Conservation (phyloP, 129 eudicot genomes). For the Arctium lappa region DNA sequence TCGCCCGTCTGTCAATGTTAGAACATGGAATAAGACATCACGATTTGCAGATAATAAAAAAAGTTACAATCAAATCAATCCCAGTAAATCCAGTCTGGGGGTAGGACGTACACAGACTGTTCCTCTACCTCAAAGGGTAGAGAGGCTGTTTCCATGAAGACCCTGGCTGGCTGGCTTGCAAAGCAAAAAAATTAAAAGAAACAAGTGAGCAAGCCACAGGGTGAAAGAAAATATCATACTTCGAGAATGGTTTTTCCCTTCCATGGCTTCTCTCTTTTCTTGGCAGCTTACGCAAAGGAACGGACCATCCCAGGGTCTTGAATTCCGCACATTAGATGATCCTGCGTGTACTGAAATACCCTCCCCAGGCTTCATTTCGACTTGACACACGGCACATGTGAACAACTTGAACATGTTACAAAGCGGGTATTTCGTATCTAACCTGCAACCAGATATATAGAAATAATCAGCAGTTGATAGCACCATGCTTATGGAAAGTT, state of each 20-base stretch:
- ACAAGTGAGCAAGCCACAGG: too few relatives aligned
- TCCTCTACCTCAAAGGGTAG: too few relatives aligned
- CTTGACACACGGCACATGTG: conserved; percentile 90
- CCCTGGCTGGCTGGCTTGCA: too few relatives aligned
- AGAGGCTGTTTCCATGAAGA: too few relatives aligned
- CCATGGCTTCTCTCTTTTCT: conserved; percentile 97
- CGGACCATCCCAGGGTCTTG: conserved; percentile 99
- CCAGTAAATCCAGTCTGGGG: too few relatives aligned
- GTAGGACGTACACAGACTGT: too few relatives aligned
- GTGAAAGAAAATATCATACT: conserved; percentile 27
- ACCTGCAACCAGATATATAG: conserved; percentile 40
- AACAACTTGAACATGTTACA: conserved; percentile 96
- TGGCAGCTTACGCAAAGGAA: conserved; percentile 92
- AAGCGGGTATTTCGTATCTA: conserved; percentile 83
- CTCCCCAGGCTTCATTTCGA: conserved; percentile 94
- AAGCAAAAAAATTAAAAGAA: not conserved
- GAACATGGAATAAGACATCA: not conserved
- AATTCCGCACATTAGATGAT: conserved; percentile 35
- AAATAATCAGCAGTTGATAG: not conserved
- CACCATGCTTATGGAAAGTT: not conserved
- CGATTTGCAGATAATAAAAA: not conserved
- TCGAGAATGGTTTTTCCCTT: conserved; percentile 77
- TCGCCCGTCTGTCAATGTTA: conserved; percentile 53
- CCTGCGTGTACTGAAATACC: conserved; percentile 81
- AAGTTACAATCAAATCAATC: too few relatives aligned